Evolutionary conservation across 441 rosid species (phyloP).

Genomic region (Jatropha multifida): DNA sequence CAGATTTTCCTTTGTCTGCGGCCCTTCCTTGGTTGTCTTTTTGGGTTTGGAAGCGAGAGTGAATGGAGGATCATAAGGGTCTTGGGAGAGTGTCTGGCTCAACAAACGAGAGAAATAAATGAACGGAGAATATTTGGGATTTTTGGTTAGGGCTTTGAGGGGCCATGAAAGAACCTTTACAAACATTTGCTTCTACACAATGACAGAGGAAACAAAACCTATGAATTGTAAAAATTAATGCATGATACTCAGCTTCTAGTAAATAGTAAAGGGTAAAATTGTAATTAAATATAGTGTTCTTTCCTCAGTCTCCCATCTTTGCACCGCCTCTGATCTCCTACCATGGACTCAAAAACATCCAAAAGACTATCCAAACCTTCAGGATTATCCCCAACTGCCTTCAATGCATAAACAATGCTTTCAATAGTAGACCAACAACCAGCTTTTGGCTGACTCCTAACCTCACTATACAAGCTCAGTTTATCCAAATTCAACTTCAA

Average conservation of each 20-base stretch:
- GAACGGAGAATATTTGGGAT: conserved; percentile 13
- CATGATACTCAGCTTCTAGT: neutral
- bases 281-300: conserved; percentile 14
- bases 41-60: conserved; percentile 39
- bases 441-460: conserved; percentile 69
- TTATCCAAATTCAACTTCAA: conserved; percentile 62
- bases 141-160: conserved; percentile 27
- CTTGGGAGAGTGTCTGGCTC: conserved; percentile 37
- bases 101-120: conserved; percentile 26
- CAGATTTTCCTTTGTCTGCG: conserved; percentile 8
- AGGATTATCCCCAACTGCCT: conserved; percentile 49
- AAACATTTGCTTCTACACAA: conserved; percentile 2
- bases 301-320: conserved; percentile 54
- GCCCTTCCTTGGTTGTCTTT: conserved; percentile 19
- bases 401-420: conserved; percentile 71
- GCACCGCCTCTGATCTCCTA: conserved; percentile 70
- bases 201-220: neutral
- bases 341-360: conserved; percentile 83
- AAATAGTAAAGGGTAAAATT: neutral
- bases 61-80: conserved; percentile 62
- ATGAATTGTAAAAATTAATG: neutral
- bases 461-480: conserved; percentile 66
- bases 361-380: conserved; percentile 60
- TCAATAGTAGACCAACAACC: conserved; percentile 82
- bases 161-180: conserved; percentile 12